phyloP scores from a whole-genome alignment of 176 grass and related monocot genomes.

The Oryza longistaminata region DNA sequence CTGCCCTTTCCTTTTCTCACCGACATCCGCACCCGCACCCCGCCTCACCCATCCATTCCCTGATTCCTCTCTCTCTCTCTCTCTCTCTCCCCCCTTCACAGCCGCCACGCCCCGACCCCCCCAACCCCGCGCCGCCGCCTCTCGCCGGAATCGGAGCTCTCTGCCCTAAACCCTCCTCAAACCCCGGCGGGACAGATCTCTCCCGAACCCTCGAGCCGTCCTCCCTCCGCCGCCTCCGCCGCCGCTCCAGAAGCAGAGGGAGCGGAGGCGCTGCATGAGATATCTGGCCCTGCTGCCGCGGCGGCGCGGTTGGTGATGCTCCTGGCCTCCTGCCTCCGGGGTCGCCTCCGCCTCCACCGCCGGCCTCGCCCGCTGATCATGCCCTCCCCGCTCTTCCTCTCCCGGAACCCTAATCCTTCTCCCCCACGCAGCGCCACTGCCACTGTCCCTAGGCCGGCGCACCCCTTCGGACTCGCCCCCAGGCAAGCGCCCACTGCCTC shows the following conservation, averaged over 20 bases:
- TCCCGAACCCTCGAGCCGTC: neutral
- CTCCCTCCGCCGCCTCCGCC: neutral
- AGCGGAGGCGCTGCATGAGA: slow-evolving; percentile 45
- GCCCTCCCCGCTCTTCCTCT: slow-evolving; percentile 51
- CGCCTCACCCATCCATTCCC: neutral
- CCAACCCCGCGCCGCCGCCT: neutral
- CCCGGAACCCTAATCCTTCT: slow-evolving; percentile 52
- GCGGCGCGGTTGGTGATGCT: slow-evolving; percentile 55
- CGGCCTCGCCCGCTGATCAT: slow-evolving; percentile 49
- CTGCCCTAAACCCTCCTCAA: neutral
- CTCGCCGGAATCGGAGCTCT: slow-evolving; percentile 7
- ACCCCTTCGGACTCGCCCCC: too few species aligned
- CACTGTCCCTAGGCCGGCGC: too few species aligned
- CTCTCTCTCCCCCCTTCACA: neutral
- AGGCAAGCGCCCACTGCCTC: too few species aligned
- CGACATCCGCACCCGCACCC: slow-evolving; percentile 4
- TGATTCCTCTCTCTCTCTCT: too few species aligned
- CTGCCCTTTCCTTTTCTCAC: slow-evolving; percentile 35
- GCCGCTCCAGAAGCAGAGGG: neutral
- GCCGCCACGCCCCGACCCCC: slow-evolving; percentile 34
- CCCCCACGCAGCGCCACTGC: neutral
- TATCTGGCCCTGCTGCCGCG: slow-evolving; percentile 32
- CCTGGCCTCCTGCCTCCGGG: slow-evolving; percentile 58
- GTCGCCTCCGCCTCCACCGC: slow-evolving; percentile 48
- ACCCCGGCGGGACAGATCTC: neutral